A percentile compares a stretch with the other conserved stretches of the same genome.
Conservation (phyloP, 2,329 filamentous ascomycete genomes). For the Phaeosphaeriaceae sp. region DNA sequence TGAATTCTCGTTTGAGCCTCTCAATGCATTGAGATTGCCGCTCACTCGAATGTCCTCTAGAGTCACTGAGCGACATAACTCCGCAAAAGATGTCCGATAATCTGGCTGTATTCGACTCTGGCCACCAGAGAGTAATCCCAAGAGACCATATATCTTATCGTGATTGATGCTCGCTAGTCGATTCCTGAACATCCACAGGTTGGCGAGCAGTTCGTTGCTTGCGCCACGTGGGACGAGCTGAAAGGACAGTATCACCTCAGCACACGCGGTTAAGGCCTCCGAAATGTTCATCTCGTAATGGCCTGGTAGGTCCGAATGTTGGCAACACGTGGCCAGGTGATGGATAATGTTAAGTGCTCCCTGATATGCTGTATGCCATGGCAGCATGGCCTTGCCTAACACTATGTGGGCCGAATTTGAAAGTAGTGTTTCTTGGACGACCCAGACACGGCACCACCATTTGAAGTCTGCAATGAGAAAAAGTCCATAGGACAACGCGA, state of each 20-base stretch:
- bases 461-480: not conserved
- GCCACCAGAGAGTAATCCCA: not conserved
- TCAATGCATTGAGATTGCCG: not conserved
- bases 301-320: no score
- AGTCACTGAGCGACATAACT: not conserved
- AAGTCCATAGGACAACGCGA: not conserved
- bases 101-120: not conserved
- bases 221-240: not conserved
- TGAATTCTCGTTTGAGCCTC: not conserved
- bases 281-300: no score
- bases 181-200: slow-evolving; percentile 1
- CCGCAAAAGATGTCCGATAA: not conserved
- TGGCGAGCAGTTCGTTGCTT: not conserved
- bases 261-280: no score
- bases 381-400: not conserved
- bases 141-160: slow-evolving; percentile 2
- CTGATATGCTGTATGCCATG: not conserved
- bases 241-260: not conserved
- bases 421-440: slow-evolving; percentile 1
- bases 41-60: not conserved
- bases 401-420: not conserved
- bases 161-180: not conserved
- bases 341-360: not conserved
- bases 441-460: slow-evolving; percentile 2
- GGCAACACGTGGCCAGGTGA: not conserved